These are phyloP conservation scores for Paramecium pentaurelia DNA, from an alignment of 73 alveolate genomes.

Conservation along the genomic window DNA sequence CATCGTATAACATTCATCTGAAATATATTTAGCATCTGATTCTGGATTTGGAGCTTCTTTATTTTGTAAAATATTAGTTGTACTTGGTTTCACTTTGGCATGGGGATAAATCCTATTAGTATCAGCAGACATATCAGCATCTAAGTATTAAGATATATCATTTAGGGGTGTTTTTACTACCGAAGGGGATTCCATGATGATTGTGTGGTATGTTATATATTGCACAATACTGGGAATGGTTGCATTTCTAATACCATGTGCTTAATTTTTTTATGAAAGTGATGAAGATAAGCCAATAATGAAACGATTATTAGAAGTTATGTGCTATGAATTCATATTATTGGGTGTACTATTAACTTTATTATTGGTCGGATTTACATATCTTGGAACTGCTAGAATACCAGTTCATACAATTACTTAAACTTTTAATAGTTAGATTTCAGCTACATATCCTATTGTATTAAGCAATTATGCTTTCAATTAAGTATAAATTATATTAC, in stretches of 20 bases:
- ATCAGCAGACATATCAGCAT: neutral
- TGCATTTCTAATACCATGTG: constrained; percentile 68
- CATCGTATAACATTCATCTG: constrained; percentile 43
- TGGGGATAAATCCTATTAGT: constrained; percentile 36
- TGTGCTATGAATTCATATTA: constrained; percentile 22
- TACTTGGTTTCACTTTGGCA: constrained; percentile 31
- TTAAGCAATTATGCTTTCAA: neutral
- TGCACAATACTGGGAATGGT: constrained; percentile 64
- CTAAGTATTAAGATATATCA: neutral
- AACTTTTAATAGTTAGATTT: neutral
- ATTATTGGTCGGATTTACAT: constrained; percentile 14
- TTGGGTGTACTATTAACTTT: neutral
- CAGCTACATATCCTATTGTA: neutral
- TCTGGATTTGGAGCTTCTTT: constrained; percentile 60
- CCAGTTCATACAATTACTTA: neutral
- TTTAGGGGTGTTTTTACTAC: neutral
- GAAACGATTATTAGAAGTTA: neutral
- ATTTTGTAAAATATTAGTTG: constrained; percentile 56
- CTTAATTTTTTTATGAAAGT: constrained; percentile 75
- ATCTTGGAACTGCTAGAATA: neutral
- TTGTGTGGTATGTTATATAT: constrained; percentile 78
- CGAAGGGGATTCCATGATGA: constrained; percentile 71
- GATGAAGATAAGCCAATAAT: constrained; percentile 78
- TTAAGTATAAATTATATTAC: neutral
- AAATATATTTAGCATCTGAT: constrained; percentile 46